These are phyloP conservation scores for Hypoxylon sp. DNA, from an alignment of 2,329 filamentous ascomycete species.

Conservation along the genomic window DNA sequence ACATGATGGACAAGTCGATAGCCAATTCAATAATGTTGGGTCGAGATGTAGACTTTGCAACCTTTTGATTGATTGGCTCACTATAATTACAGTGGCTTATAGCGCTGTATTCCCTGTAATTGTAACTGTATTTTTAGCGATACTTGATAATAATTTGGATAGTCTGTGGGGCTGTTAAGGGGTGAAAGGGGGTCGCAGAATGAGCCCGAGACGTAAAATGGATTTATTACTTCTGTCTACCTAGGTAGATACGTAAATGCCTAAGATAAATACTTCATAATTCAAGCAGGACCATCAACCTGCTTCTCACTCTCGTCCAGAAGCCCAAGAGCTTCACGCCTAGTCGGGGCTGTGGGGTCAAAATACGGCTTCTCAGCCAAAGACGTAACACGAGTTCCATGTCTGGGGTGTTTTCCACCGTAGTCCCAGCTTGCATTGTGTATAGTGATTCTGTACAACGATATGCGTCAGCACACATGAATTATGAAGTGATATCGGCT, in stretches of 20 bases:
- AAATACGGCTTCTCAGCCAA: slow-evolving; percentile 81
- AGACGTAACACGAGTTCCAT: slow-evolving; percentile 79
- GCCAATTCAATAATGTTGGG: too few relatives aligned
- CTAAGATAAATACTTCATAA: background rate
- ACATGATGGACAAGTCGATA: too few relatives aligned
- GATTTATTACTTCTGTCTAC: background rate
- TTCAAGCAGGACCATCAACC: slow-evolving; percentile 48
- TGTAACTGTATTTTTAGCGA: too few relatives aligned
- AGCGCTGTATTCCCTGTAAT: too few relatives aligned
- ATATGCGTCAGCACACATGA: slow-evolving; percentile 1
- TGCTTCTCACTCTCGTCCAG: slow-evolving; percentile 67
- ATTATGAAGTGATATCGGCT: background rate
- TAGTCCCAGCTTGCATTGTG: slow-evolving; percentile 84
- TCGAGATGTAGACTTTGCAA: too few relatives aligned
- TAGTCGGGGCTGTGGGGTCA: slow-evolving; percentile 73
- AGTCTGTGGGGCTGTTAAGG: too few relatives aligned
- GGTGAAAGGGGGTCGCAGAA: too few relatives aligned
- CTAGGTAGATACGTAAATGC: background rate
- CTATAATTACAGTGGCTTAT: too few relatives aligned
- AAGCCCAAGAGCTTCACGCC: slow-evolving; percentile 76
- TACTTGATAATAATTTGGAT: too few relatives aligned
- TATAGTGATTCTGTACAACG: slow-evolving; percentile 71
- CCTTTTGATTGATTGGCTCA: too few relatives aligned
- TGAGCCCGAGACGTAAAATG: too few relatives aligned
- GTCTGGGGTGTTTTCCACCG: slow-evolving; percentile 74